Evolutionary conservation across 2,329 filamentous ascomycete genomes (phyloP).

Genomic region (Aureobasidium leucospermi): DNA sequence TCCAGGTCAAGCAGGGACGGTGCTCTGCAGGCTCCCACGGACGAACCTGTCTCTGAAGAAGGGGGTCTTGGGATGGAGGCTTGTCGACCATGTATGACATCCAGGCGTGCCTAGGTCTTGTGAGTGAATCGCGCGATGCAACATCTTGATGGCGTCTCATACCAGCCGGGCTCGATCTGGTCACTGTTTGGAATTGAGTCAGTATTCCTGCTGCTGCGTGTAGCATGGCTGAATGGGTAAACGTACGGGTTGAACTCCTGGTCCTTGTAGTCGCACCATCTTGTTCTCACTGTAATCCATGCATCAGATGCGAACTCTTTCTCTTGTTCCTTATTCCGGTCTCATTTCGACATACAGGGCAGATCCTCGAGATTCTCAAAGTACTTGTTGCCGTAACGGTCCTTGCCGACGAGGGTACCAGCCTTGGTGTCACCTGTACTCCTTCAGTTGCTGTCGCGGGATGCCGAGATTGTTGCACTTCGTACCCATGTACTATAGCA

Average conservation of each 20-base stretch:
- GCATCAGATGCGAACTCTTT: constrained; percentile 6
- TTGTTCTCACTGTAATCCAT: constrained; percentile 63
- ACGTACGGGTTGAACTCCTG: constrained; percentile 71
- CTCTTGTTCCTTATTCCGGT: neutral
- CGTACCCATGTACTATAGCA: constrained; percentile 30
- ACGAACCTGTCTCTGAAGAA: constrained; percentile 60
- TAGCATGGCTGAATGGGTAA: neutral
- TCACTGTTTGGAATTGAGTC: constrained; percentile 40
- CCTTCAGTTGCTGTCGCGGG: constrained; percentile 24
- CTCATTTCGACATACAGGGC: constrained; percentile 55
- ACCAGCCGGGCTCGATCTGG: constrained; percentile 89
- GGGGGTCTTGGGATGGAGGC: constrained; percentile 68
- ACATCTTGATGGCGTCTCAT: constrained; percentile 16
- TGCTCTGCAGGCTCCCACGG: constrained; percentile 71
- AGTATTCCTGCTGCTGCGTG: neutral
- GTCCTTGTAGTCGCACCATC: constrained; percentile 96
- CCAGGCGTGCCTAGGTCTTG: constrained; percentile 71
- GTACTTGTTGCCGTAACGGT: constrained; percentile 95
- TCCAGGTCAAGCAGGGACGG: constrained; percentile 67
- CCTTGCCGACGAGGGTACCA: constrained; percentile 73
- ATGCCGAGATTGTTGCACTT: constrained; percentile 7
- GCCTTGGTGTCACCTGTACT: constrained; percentile 86
- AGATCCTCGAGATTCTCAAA: constrained; percentile 95
- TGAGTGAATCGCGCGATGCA: neutral
- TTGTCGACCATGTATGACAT: constrained; percentile 89